Evolutionary conservation across 1,284 basidiomycete species (phyloP), one percentile per base, ranked within the genome.

Genomic region (Tetrapyrgos nigripes): DNA sequence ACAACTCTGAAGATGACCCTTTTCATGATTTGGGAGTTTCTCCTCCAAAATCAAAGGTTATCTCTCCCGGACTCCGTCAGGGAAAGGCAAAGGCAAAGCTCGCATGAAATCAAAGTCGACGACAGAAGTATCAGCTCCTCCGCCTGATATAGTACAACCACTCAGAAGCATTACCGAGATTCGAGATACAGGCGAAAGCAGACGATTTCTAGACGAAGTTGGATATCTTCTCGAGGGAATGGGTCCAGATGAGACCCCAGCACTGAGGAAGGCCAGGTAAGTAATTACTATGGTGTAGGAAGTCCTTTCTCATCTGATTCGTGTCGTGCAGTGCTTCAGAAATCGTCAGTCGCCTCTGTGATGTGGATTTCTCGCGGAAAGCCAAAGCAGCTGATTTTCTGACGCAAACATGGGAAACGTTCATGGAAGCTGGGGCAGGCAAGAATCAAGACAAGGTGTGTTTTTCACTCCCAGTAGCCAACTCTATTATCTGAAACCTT

Each of bases 181-280:
- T 35, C 76, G 91, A 55, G 88, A 83, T 64, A 90, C 89, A 68
- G 91, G 91, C n/a, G 90, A 93, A 72, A 86, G 80, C 53, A 77
- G 91, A 61, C 76, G 90, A 19, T 93, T 93, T 66, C 69, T 91
- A 48, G 91, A 93, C 60, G 91, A 93, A 66, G 82, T 92, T 2
- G 91, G 91, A 0, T 93, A 93, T 72, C 73, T 93, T 3, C 88
- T 92, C 56, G 91, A 93, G 69, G 91, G 91, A 1, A 80, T 93
- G 69, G 83, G 85, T 26, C 67, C 72, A 3, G 76, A 76, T 13
- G 80, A 79, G 14, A 76, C 79, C 4, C 65, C 87, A 21, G 78
- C 82, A 10, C 77, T 92, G n/a, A 79, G 85, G 48, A 80, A 89
- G 64, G 83, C 86, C 17, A 92, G 87, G 89, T 86, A 51, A 31